Percentiles rank a stretch among this genome's conserved stretches.
These are phyloP conservation scores for Antrodiella citrinella DNA, from an alignment of 768 basidiomycete species.

Conservation along the genomic window DNA sequence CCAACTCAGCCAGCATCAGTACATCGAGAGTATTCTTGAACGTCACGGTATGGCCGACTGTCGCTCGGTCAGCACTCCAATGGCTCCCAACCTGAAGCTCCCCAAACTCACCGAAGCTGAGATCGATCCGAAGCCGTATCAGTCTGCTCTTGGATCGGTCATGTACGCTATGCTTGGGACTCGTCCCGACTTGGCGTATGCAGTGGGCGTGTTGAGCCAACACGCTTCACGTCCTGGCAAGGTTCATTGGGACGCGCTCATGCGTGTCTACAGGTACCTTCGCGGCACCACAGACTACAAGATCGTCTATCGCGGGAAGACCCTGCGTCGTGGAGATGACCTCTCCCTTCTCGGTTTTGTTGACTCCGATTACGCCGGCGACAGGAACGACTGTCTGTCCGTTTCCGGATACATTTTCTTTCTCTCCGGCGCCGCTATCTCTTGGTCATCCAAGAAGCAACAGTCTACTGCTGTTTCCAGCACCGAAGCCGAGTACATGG, in stretches of 20 bases:
- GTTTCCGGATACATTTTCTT: slow-evolving; percentile 24
- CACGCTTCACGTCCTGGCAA: slow-evolving; percentile 22
- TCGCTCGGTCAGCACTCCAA: slow-evolving; percentile 18
- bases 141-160: slow-evolving; percentile 13
- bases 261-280: slow-evolving; percentile 26
- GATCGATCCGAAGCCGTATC: slow-evolving; percentile 12
- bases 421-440: slow-evolving; percentile 16
- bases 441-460: slow-evolving; percentile 24
- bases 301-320: slow-evolving; percentile 11
- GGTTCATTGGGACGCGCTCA: slow-evolving; percentile 23
- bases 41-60: slow-evolving; percentile 14
- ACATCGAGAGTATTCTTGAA: slow-evolving; percentile 16
- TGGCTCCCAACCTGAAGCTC: slow-evolving; percentile 10
- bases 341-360: background rate
- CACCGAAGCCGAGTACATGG: slow-evolving; percentile 29
- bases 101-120: slow-evolving; percentile 3
- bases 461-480: slow-evolving; percentile 21
- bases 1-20: slow-evolving; percentile 18
- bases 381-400: slow-evolving; percentile 8
- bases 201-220: slow-evolving; percentile 22
- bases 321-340: too few species aligned
- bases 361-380: slow-evolving; percentile 11
- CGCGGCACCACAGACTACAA: slow-evolving; percentile 17
- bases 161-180: slow-evolving; percentile 24
- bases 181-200: slow-evolving; percentile 26